Conservation (phyloP, 768 basidiomycete species). For the Mrakia gelida region DNA sequence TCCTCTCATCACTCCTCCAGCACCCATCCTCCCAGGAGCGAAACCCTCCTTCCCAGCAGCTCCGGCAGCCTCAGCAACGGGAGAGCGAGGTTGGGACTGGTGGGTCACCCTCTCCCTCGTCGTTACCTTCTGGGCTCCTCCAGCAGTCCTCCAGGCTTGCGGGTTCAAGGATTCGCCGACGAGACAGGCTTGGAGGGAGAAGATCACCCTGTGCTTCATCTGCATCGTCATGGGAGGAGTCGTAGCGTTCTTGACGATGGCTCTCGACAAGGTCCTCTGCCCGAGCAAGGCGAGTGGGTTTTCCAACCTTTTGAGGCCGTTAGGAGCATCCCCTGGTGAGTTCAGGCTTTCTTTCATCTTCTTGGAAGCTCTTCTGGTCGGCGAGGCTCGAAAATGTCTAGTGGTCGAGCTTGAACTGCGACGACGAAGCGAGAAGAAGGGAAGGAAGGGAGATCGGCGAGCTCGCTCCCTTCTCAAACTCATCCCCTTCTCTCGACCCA, state of each 20-base stretch:
- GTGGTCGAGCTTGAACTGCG: too few species aligned
- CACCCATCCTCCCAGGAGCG: conserved; percentile 46
- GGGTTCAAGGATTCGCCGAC: conserved; percentile 72
- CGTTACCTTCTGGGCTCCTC: conserved; percentile 88
- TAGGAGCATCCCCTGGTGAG: conserved; percentile 52
- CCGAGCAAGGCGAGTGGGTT: conserved; percentile 46
- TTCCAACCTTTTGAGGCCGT: conserved; percentile 1
- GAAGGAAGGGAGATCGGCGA: background rate
- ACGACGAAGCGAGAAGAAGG: background rate
- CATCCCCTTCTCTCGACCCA: background rate
- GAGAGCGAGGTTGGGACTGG: conserved; percentile 44
- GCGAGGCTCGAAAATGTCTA: too few species aligned
- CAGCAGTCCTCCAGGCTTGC: conserved; percentile 63
- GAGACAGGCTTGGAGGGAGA: conserved; percentile 95
- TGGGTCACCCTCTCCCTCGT: conserved; percentile 79
- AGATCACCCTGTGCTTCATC: conserved; percentile 86
- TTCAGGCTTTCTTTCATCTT: background rate
- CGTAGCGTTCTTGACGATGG: conserved; percentile 90
- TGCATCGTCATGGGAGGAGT: conserved; percentile 68
- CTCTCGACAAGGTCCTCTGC: conserved; percentile 87
- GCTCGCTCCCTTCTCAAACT: background rate
- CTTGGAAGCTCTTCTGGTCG: too few species aligned
- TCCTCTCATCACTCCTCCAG: conserved; percentile 83
- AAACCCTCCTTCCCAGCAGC: conserved; percentile 37
- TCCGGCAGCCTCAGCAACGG: conserved; percentile 27